These are phyloP conservation scores for Hymenoscyphus fraxineus DNA, from an alignment of 2,329 filamentous ascomycete species.

Conservation along the genomic window DNA sequence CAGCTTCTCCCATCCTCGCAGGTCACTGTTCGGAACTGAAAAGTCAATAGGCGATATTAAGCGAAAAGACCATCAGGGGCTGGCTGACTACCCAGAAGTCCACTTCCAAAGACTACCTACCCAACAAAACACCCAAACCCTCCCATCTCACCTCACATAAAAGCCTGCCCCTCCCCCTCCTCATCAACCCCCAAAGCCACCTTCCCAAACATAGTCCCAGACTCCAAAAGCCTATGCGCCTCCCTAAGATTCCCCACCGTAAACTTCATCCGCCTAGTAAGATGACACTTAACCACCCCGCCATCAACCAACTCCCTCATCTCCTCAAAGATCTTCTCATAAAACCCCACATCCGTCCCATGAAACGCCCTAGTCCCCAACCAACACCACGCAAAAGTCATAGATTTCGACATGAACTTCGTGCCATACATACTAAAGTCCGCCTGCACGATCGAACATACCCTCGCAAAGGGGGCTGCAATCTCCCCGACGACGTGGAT, in stretches of 20 bases:
- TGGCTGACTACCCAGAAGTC: no score
- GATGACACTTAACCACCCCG: constrained; percentile 38
- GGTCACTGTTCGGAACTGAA: no score
- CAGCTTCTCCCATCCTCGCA: no score
- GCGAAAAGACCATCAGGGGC: no score
- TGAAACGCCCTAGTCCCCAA: constrained; percentile 42
- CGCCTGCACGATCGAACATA: constrained; percentile 44
- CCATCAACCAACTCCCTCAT: constrained; percentile 36
- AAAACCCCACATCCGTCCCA: constrained; percentile 37
- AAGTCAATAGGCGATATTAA: no score
- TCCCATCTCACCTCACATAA: not conserved
- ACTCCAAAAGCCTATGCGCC: constrained; percentile 40
- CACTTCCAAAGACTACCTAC: no score
- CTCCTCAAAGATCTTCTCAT: constrained; percentile 39
- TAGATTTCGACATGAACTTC: constrained; percentile 43
- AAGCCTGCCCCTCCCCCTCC: constrained; percentile 18
- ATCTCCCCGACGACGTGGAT: constrained; percentile 37
- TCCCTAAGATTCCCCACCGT: constrained; percentile 38
- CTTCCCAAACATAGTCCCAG: constrained; percentile 38
- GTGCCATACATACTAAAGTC: constrained; percentile 43
- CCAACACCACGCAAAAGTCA: constrained; percentile 42
- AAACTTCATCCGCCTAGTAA: constrained; percentile 36
- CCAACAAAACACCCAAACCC: no score
- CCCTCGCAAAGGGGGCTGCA: constrained; percentile 43
- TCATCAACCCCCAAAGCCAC: constrained; percentile 36